Base-by-base conservation (phyloP, 1,284 basidiomycete genomes). In the Ganoderma meredithae region DNA sequence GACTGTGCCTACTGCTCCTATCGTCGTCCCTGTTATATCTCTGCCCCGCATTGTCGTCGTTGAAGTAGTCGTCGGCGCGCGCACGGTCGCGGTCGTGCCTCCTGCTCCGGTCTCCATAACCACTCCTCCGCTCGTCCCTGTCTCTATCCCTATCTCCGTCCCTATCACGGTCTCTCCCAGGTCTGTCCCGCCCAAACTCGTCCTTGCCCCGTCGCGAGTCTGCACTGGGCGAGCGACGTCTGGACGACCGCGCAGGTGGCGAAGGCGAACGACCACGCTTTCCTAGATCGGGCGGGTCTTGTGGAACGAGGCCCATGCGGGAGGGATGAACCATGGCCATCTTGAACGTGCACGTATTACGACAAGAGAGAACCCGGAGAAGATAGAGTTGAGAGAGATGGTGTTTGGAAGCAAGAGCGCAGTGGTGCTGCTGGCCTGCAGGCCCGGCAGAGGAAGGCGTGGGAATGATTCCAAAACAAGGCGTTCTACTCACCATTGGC, bases 321-420 rank as follows among this genome's bases (percentile, higher is more conserved):
- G 88, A 90, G 27, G 89, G 89, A 72, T 90, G 89, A 13, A 90
- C 82, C 27, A 85, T 86, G 13, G 89, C 88, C 89, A 91, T 90
- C 2, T 53, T 63, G 31, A 22, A 22, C 47, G 22, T 49, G 47
- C 31, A 17, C 5, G 56, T 10, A n/a, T n/a, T n/a, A n/a, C 44
- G 9, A 8, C 15, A 43, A 15, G 52, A 41, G 47, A 25, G 33
- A 33, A 43, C 44, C 25, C 19, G 15, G 39, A 33, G 36, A 36
- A 60, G n/a, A 36, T 36, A 36, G 36, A 36, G n/a, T 22, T 22
- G 22, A 39, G n/a, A 33, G 22, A 36, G 40, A 9, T 43, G 52
- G 58, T 60, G 58, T 43, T 60, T 22, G 39, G 2, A 40, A 60
- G 36, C 41, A 43, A 15, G 58, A 40, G 40, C 39, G 43, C 22